Base-by-base conservation (phyloP, 2,329 filamentous ascomycete species). In the Alternaria gaisen region DNA sequence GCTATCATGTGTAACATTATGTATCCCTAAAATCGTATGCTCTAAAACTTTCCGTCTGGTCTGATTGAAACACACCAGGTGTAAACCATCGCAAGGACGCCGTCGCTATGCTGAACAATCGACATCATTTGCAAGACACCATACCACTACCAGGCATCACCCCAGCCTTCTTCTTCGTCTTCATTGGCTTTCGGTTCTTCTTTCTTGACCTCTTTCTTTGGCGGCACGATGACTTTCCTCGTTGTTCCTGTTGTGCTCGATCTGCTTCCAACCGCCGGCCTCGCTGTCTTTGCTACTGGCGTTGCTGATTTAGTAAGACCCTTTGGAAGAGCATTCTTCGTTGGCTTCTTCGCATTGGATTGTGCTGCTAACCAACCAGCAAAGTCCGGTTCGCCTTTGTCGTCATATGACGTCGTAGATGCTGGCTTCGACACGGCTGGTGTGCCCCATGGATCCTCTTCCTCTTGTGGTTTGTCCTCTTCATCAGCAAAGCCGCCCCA, bases 301-400 rank as follows among this genome's bases (percentile, higher is more conserved):
- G 61, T 44, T 14, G 62, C 56, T 2, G 86, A 72, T 79, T 96
- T 97, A 1, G 83, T 81, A 26, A 98, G 77, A 0, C 94, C 94
- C 80, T 97, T 99, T 0, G 94, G 94, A 56, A 98, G 76, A 3
- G 90, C 82, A 67, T 91, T 95, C 69, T 85, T 85, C 1, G 57
- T 75, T 53, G 60, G 78, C 72, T 84, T 84, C 81, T 96, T 97
- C 64, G 91, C 87, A 64, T 90, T 86, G 6, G 91, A 88, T 76
- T 97, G 93, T 12, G 94, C 93, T 12, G 92, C 93, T 22, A 98
- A 80, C 94, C 95, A 98, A 5, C 93, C 94, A 5, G 93, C 94
- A 79, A 99, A 98, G 77, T 98, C 95, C 0, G 94, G 94, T 77
- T 99, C 94, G 3, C 90, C 89, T 26, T 91, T 89, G 69, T 97